Base-by-base conservation (phyloP, 179 eudicot species). In the Patellifolia procumbens region DNA sequence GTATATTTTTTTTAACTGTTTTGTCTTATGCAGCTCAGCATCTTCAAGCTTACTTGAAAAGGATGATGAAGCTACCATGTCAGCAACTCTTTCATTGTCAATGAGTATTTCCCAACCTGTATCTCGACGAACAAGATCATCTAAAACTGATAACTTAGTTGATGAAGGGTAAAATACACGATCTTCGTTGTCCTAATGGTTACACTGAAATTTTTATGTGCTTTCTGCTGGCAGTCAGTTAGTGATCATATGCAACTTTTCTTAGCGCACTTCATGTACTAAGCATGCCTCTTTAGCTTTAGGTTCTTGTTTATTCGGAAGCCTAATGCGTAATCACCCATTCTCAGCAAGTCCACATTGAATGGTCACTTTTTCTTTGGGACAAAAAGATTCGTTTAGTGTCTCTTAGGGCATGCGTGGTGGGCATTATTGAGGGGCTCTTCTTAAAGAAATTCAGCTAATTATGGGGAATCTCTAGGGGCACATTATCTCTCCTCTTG, bases 71-170 rank as follows among this genome's bases (percentile, higher is more conserved):
- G 81, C 91, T 80, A 88, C 87, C 39, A 83, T 92, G 62, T 85
- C 93, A 42, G 78, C 86, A 12, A 84, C 89, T 66, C 69, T 83
- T 75, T 73, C 91, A 61, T 78, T 82, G 49, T 84, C 93, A 15
- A 63, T 85, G 81, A 90, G 84, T 82, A 86, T 81, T 82, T 88
- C 93, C 64, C 95, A 87, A 73, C 80, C 98, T 66, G 84, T 81
- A 60, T 93, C 98, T 71, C 85, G 98, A 70, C 89, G 98, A 74
- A 93, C 98, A 58, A 86, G 96, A 81, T 86, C 83, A 80, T 72
- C 88, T 65, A 92, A 88, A 86, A 87, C 84, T 80, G 94, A 90
- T 69, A 88, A 84, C 72, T 88, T 84, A 72, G 51, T 82, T 81
- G 92, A 85, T 76, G 80, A 84, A 74, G 86, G 92, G 97, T 91